Base-by-base conservation (phyloP, 306 rosid genomes). In the Rosa chinensis region DNA sequence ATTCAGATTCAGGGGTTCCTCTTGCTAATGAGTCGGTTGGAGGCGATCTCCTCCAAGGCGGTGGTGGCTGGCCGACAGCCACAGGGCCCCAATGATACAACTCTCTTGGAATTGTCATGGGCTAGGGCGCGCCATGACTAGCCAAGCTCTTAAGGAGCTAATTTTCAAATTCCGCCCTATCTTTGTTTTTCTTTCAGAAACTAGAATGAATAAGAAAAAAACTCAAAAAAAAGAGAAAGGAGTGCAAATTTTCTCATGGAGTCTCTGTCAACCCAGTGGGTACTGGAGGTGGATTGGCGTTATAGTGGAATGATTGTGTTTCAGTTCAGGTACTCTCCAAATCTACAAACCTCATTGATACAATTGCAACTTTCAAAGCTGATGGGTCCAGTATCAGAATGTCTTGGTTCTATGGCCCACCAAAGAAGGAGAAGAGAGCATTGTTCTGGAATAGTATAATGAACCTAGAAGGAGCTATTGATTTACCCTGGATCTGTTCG, bases 31-130 rank as follows among this genome's bases (percentile, higher is more conserved):
- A 39, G 5, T 39, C 42, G 5, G 47, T 44, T 44, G 10, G 28
- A 44, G 47, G 8, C 10, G 9, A 6, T 5, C 5, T 5, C 48
- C 48, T 44, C 48, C 48, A 44, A 44, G 32, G 66, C 8, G 66
- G 32, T n/a, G 66, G 37, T 61, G 66, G 66, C 10, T 61, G 66
- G 37, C 66, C 66, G 1, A 21, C 66, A 61, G 66, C 66, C 66
- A 61, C 13, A 20, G 3, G 32, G 35, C 12, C 1, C 4, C 66
- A 16, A 61, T 61, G 37, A 61, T 61, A 14, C 11, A n/a, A 11
- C 0, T 61, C 1, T 21, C 66, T 3, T 61, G 25, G 66, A 61
- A 61, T n/a, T 61, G 66, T 61, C 66, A 61, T 13, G 66, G 66
- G 37, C 11, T 61, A 32, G 37, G 66, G 37, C 4, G 32, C 8